phyloP scores from a whole-genome alignment of 306 rosid genomes.

The Vachellia collinsii region DNA sequence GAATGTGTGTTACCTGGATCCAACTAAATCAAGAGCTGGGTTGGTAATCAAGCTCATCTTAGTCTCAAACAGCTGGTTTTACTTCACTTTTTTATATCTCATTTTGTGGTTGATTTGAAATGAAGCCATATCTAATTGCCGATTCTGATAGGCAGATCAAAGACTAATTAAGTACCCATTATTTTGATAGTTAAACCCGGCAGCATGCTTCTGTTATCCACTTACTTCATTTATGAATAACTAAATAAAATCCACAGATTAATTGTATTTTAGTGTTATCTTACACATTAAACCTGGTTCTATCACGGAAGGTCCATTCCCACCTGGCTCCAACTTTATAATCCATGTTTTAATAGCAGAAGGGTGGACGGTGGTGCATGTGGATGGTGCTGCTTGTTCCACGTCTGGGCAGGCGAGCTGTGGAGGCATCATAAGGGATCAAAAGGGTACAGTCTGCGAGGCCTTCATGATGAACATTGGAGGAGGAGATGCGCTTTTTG shows the following conservation, averaged over 20 bases:
- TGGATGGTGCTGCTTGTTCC: too few species aligned
- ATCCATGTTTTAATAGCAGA: too few species aligned
- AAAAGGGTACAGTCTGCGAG: too few species aligned
- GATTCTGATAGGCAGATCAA: not conserved
- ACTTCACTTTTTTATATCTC: not conserved
- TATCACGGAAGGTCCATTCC: not conserved
- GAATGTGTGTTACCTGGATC: not conserved
- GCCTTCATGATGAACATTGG: too few species aligned
- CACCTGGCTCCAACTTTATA: not conserved
- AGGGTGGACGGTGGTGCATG: too few species aligned
- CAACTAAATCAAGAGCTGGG: conserved; percentile 14
- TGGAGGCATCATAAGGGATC: too few species aligned
- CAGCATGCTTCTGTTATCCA: not conserved
- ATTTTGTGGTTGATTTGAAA: not conserved
- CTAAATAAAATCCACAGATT: not conserved
- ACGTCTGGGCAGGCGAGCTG: too few species aligned
- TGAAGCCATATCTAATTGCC: not conserved
- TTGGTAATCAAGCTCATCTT: conserved; percentile 1
- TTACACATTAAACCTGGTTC: not conserved
- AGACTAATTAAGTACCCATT: not conserved
- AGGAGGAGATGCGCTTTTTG: too few species aligned
- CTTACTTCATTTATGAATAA: not conserved
- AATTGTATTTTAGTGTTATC: not conserved
- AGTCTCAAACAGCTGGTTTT: conserved; percentile 10
- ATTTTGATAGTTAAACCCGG: not conserved